Evolutionary conservation across 73 alveolate species (phyloP).

Genomic region (Symbiodinium pilosum): DNA sequence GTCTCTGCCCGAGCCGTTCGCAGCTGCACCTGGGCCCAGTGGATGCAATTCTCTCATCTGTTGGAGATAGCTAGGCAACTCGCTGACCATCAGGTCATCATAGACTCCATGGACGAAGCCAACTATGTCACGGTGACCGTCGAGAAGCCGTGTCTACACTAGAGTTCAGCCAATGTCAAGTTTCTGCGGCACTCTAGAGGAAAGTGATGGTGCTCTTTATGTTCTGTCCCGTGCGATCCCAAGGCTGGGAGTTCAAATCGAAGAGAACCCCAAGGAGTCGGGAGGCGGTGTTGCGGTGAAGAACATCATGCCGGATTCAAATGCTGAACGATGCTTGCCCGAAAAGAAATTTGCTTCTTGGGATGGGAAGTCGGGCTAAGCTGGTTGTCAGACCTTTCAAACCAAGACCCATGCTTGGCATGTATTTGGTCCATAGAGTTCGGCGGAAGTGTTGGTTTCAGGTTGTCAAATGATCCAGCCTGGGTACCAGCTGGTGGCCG

Average conservation of each 20-base stretch:
- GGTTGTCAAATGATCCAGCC: conserved; percentile 8
- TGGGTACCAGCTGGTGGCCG: conserved; percentile 55
- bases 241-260: conserved; percentile 79
- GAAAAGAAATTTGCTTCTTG: too few species aligned
- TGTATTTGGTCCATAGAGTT: too few species aligned
- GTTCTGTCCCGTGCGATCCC: background rate
- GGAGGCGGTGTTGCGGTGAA: conserved; percentile 80
- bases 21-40: too few species aligned
- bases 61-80: background rate
- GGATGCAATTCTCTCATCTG: background rate
- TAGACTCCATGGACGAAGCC: conserved; percentile 73
- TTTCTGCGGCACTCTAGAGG: too few species aligned
- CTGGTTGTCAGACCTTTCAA: too few species aligned
- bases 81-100: background rate
- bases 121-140: conserved; percentile 74
- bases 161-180: too few species aligned
- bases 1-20: too few species aligned
- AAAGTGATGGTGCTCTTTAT: background rate
- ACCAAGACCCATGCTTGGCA: too few species aligned
- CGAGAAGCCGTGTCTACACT: conserved; percentile 32
- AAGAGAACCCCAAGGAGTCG: conserved; percentile 41
- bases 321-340: conserved; percentile 17
- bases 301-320: conserved; percentile 18
- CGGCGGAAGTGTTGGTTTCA: too few species aligned
- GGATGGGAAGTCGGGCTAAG: too few species aligned